Evolutionary conservation across 2,329 filamentous ascomycete genomes (phyloP).

Genomic region (Fusarium austroafricanum): DNA sequence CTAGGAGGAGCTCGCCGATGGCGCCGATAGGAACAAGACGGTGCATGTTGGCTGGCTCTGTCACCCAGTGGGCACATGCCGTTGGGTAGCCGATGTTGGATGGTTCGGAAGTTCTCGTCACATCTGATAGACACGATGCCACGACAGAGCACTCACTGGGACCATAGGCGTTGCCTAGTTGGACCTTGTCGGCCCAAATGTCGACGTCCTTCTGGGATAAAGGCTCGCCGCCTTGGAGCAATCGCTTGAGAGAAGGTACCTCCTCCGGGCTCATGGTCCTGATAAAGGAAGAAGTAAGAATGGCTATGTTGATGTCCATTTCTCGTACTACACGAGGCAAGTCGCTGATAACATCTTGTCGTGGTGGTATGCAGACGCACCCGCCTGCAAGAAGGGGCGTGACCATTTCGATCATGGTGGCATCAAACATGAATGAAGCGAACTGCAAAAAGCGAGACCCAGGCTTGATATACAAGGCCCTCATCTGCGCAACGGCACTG

Average conservation of each 20-base stretch:
- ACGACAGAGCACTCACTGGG: conserved; percentile 18
- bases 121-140: not conserved
- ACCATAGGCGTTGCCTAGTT: not conserved
- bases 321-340: not conserved
- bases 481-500: conserved; percentile 50
- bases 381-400: conserved; percentile 37
- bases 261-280: not conserved
- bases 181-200: not conserved
- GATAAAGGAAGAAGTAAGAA: not conserved
- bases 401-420: conserved; percentile 51
- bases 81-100: not conserved
- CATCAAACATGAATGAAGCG: conserved; percentile 63
- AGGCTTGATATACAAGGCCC: conserved; percentile 54
- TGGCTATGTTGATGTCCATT: not conserved
- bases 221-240: not conserved
- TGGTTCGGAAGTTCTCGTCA: not conserved
- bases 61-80: conserved; percentile 2
- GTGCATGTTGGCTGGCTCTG: conserved; percentile 1
- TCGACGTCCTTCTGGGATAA: not conserved
- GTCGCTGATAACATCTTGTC: conserved; percentile 27
- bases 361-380: conserved; percentile 39
- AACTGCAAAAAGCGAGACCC: conserved; percentile 62
- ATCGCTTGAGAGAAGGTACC: not conserved
- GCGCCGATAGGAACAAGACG: conserved; percentile 2
- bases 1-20: conserved; percentile 1